Percentiles rank a stretch among this genome's conserved stretches.
These are phyloP conservation scores for Ambrosiella cleistominuta DNA, from an alignment of 2,329 filamentous ascomycete genomes.

Conservation along the genomic window DNA sequence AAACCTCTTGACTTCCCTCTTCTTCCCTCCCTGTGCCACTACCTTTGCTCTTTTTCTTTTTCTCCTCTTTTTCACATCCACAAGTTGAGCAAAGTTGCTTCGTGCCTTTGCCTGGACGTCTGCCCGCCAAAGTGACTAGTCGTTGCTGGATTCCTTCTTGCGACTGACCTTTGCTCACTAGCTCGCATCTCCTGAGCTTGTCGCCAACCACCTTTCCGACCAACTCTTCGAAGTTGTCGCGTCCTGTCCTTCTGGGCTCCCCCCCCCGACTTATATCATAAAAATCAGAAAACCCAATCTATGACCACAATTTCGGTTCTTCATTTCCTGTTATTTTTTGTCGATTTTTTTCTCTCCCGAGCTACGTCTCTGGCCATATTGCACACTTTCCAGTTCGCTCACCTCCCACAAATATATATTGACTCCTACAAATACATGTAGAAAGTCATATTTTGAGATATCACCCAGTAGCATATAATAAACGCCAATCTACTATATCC, in stretches of 20 bases:
- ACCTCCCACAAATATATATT: background rate
- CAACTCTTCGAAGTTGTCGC: background rate
- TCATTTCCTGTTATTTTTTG: background rate
- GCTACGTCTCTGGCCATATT: background rate
- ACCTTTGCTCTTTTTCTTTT: slow-evolving; percentile 13
- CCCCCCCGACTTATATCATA: background rate
- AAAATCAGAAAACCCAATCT: background rate
- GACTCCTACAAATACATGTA: too few species aligned
- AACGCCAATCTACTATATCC: background rate
- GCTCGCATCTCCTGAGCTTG: slow-evolving; percentile 1
- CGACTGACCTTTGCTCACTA: slow-evolving; percentile 8
- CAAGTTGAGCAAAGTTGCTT: background rate
- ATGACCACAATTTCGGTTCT: background rate
- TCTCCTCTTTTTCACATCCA: slow-evolving; percentile 7
- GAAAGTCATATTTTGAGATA: too few species aligned
- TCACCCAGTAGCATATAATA: background rate
- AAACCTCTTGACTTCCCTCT: slow-evolving; percentile 7
- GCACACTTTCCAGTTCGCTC: background rate
- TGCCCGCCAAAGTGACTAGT: slow-evolving; percentile 1
- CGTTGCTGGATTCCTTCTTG: slow-evolving; percentile 10
- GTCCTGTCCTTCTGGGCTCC: slow-evolving; percentile 11
- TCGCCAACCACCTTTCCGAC: background rate
- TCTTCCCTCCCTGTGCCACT: slow-evolving; percentile 7
- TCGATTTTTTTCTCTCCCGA: background rate
- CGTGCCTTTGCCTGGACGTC: slow-evolving; percentile 5